Conservation (phyloP, 2,329 filamentous ascomycete species). For the Sclerotiophoma versabilis region DNA sequence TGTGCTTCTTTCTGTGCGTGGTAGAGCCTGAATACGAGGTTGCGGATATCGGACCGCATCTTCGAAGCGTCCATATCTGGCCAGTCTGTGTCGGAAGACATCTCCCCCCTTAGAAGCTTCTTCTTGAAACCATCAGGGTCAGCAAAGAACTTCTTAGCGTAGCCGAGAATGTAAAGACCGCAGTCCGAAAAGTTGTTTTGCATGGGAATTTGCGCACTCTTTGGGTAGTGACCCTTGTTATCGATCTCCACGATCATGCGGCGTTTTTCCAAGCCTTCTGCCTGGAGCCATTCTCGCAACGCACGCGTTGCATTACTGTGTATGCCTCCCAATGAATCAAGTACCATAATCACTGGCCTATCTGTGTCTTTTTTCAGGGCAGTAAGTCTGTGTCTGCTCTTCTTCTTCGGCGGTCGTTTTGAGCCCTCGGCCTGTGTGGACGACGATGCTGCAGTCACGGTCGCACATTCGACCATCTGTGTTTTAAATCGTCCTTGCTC, state of each 20-base stretch:
- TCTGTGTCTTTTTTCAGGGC: constrained; percentile 42
- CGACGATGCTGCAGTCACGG: background rate
- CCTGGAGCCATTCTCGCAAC: constrained; percentile 77
- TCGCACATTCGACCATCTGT: background rate
- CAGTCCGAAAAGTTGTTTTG: constrained; percentile 91
- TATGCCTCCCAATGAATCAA: constrained; percentile 81
- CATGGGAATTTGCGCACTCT: constrained; percentile 68
- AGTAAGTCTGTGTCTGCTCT: constrained; percentile 27
- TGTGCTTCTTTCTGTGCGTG: constrained; percentile 39
- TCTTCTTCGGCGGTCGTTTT: constrained; percentile 25
- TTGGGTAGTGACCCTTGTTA: constrained; percentile 70
- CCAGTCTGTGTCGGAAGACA: constrained; percentile 64
- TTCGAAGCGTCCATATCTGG: constrained; percentile 60
- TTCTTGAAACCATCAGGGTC: constrained; percentile 74
- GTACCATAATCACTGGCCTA: constrained; percentile 75
- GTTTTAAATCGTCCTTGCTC: background rate
- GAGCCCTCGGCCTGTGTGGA: background rate
- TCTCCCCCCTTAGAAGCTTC: constrained; percentile 70
- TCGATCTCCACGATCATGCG: constrained; percentile 55
- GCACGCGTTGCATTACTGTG: constrained; percentile 65
- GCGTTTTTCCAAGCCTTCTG: constrained; percentile 74
- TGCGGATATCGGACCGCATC: constrained; percentile 71
- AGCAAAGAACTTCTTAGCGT: constrained; percentile 80
- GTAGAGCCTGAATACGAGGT: constrained; percentile 71
- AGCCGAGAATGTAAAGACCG: constrained; percentile 84